Conservation (phyloP, 179 eudicot species). For the Spergularia azorica region DNA sequence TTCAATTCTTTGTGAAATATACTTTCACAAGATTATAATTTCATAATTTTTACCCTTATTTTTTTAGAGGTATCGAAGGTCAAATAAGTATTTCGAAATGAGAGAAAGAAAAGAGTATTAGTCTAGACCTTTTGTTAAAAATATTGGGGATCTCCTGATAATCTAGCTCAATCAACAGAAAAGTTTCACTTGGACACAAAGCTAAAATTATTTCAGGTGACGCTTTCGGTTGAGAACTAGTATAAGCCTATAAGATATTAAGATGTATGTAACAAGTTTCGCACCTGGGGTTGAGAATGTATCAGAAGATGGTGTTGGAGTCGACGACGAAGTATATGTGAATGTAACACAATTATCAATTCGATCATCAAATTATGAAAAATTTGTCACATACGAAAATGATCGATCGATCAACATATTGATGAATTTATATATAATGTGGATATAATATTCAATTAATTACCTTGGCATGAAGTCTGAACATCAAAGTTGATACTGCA, state of each 20-base stretch:
- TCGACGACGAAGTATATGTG: not conserved
- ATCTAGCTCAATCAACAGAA: too few relatives aligned
- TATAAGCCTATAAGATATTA: not conserved
- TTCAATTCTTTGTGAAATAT: too few relatives aligned
- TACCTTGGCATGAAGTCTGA: not conserved
- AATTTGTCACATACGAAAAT: not conserved
- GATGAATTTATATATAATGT: not conserved
- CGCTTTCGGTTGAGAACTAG: not conserved
- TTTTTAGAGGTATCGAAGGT: too few relatives aligned
- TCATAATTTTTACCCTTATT: too few relatives aligned
- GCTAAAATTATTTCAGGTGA: too few relatives aligned
- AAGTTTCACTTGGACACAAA: too few relatives aligned
- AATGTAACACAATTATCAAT: not conserved
- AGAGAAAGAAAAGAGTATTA: too few relatives aligned
- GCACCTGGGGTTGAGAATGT: conserved; percentile 19
- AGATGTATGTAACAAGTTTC: not conserved
- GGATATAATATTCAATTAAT: not conserved
- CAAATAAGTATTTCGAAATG: too few relatives aligned
- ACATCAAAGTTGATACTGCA: not conserved
- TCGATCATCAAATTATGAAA: too few relatives aligned
- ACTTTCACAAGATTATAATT: too few relatives aligned
- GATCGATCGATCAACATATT: not conserved
- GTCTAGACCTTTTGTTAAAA: too few relatives aligned
- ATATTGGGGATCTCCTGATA: too few relatives aligned
- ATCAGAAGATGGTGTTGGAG: not conserved